phyloP scores from a whole-genome alignment of 495 filamentous ascomycete species.

The Xylaria castorea region DNA sequence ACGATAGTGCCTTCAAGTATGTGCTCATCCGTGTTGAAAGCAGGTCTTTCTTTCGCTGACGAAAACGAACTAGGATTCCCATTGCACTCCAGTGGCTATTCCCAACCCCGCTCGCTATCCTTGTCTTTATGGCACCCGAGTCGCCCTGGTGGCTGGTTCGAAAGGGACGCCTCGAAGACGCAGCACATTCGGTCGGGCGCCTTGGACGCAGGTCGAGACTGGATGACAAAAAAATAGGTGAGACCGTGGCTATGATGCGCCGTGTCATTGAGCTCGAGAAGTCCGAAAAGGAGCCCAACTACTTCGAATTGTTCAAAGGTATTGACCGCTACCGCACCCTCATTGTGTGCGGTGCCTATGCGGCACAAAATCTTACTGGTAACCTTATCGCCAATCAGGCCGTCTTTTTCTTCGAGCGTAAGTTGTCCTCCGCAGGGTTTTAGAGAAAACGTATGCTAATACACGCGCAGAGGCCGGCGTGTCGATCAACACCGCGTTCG shows the following conservation, averaged over 20 bases:
- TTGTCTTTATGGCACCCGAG: conserved; percentile 56
- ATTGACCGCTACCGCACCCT: conserved; percentile 53
- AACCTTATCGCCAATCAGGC: conserved; percentile 50
- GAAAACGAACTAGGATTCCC: conserved; percentile 45
- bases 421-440: conserved; percentile 40
- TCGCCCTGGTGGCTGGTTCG: conserved; percentile 58
- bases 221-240: conserved; percentile 17
- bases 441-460: neutral
- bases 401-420: conserved; percentile 46
- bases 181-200: conserved; percentile 45
- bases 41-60: conserved; percentile 43
- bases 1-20: conserved; percentile 52
- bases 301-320: conserved; percentile 53
- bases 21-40: conserved; percentile 37
- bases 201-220: conserved; percentile 37
- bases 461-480: conserved; percentile 43
- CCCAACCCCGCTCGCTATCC: conserved; percentile 46
- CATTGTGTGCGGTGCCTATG: conserved; percentile 56
- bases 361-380: conserved; percentile 44
- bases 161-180: conserved; percentile 50
- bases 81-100: conserved; percentile 59
- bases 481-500: conserved; percentile 46
- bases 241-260: conserved; percentile 49
- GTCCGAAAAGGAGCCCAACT: conserved; percentile 39
- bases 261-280: conserved; percentile 38